A percentile compares a stretch with the other conserved stretches of the same genome.
These are phyloP conservation scores for Aureobasidium subglaciale DNA, from an alignment of 2,329 filamentous ascomycete species.

Conservation along the genomic window DNA sequence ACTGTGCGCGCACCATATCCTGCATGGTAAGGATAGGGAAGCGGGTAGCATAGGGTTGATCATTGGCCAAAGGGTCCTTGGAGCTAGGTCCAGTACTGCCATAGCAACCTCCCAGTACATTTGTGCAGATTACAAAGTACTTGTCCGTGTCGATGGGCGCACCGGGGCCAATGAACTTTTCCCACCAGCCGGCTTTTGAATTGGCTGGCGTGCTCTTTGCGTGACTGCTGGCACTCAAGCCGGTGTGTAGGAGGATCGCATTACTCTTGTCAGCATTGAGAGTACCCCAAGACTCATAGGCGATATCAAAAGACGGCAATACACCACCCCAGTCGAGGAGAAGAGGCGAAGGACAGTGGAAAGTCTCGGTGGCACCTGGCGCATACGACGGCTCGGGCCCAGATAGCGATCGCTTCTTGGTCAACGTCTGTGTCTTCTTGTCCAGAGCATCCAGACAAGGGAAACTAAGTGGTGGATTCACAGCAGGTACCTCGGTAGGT, in stretches of 20 bases:
- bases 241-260: slow-evolving; percentile 86
- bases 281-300: slow-evolving; percentile 86
- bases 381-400: slow-evolving; percentile 95
- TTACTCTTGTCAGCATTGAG: slow-evolving; percentile 78
- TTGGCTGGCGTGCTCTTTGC: slow-evolving; percentile 86
- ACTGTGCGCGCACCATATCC: slow-evolving; percentile 96
- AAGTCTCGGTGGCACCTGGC: slow-evolving; percentile 72
- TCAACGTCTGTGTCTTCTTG: slow-evolving; percentile 62
- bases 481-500: slow-evolving; percentile 38
- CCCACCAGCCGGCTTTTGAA: slow-evolving; percentile 93
- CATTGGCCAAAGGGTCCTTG: slow-evolving; percentile 56
- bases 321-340: slow-evolving; percentile 91
- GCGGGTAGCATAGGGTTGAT: slow-evolving; percentile 76
- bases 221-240: slow-evolving; percentile 93
- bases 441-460: slow-evolving; percentile 84
- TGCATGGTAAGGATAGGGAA: slow-evolving; percentile 95
- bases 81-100: slow-evolving; percentile 88
- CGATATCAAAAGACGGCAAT: slow-evolving; percentile 80
- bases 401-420: slow-evolving; percentile 55
- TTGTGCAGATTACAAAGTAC: slow-evolving; percentile 92
- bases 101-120: slow-evolving; percentile 92
- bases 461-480: slow-evolving; percentile 78
- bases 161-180: slow-evolving; percentile 91
- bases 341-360: slow-evolving; percentile 65
- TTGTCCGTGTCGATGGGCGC: slow-evolving; percentile 80